Conservation (phyloP, 495 filamentous ascomycete genomes). For the Melanomma pulvis-pyrius region DNA sequence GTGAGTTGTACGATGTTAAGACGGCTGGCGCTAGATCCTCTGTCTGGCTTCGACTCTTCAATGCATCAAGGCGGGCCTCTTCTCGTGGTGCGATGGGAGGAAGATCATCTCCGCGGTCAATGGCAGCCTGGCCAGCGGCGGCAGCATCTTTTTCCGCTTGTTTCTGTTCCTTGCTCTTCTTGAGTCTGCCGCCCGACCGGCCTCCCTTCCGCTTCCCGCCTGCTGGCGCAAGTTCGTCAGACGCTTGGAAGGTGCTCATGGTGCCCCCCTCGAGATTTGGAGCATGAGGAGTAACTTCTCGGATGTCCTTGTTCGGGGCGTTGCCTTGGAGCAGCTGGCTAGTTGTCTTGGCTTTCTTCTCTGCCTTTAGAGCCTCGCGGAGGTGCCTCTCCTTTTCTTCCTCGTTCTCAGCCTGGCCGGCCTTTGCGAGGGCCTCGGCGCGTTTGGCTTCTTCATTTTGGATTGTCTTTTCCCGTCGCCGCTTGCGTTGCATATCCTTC, state of each 20-base stretch:
- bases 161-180: conserved; percentile 94
- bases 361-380: conserved; percentile 77
- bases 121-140: conserved; percentile 80
- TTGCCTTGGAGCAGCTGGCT: conserved; percentile 79
- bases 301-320: conserved; percentile 77
- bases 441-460: conserved; percentile 84
- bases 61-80: conserved; percentile 60
- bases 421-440: conserved; percentile 74
- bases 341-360: conserved; percentile 85
- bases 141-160: conserved; percentile 93
- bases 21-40: conserved; percentile 55
- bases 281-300: conserved; percentile 72
- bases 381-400: conserved; percentile 75
- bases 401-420: conserved; percentile 73
- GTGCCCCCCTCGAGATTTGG: conserved; percentile 85
- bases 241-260: conserved; percentile 80
- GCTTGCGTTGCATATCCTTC: conserved; percentile 98
- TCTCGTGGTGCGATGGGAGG: conserved; percentile 65
- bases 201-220: conserved; percentile 59
- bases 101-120: conserved; percentile 80
- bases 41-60: conserved; percentile 58
- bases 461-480: conserved; percentile 94
- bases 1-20: conserved; percentile 71
- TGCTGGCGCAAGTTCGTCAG: conserved; percentile 51
- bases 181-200: conserved; percentile 35